Evolutionary conservation across 73 alveolate species (phyloP), one percentile per base, ranked within the genome.

Genomic region (Symbiodinium natans): DNA sequence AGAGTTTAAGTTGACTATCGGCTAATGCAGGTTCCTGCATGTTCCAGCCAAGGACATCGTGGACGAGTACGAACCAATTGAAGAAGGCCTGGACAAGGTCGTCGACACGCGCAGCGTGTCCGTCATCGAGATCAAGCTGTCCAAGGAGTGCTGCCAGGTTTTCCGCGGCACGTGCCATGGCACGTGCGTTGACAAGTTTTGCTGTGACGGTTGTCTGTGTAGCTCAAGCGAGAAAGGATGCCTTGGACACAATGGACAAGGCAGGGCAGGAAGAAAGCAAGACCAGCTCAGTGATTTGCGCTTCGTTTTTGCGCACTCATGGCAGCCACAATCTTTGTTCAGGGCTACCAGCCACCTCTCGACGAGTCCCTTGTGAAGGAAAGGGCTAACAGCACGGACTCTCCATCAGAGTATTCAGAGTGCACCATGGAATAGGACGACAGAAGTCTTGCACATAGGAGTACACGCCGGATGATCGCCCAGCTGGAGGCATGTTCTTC

Each of bases 71-170:
- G 80, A 63, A 63, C 80, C 80, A 10, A 63, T 63, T 29, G 80
- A 63, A 29, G 80, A 63, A 63, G 80, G 80, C 80, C 80, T 63
- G 80, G 80, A 63, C 80, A 63, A 90, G 97, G 97, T 99, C 34
- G 93, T 90, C 17, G 94, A 99, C 99, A 93, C 88, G 34, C 98
- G 99, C 42, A 68, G 82, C 83, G 99, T 99, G 74, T 99, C 99
- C 96, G 96, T 99, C 95, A 98, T 99, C 82, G 99, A 99, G 99
- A 99, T 99, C 95, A 95, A 92, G 75, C 93, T 99, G 52, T 98
- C 99, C 80, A 99, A 99, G 99, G 93, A 75, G 10, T 56, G 71
- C 71, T 52, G 25, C 71, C n/a, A 52, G 29, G n/a, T n/a, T n/a
- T n/a, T n/a, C n/a, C n/a, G n/a, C n/a, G n/a, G n/a, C n/a, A n/a